phyloP scores from a whole-genome alignment of 768 basidiomycete species.

The Tulasnella sp. region DNA sequence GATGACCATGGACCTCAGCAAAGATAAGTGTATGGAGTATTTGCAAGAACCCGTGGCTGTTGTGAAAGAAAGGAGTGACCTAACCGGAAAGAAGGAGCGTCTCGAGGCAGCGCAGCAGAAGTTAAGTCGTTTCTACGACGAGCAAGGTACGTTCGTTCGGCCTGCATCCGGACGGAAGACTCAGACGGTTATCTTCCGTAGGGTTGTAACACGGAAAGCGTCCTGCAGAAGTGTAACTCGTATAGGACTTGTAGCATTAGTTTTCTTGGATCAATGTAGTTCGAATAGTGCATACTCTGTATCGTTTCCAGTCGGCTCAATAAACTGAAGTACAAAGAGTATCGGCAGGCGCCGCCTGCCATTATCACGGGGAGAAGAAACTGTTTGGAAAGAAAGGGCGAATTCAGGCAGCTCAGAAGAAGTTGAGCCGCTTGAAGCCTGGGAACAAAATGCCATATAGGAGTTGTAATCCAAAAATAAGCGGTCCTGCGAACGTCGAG shows the following conservation, averaged over 20 bases:
- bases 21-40: constrained; percentile 54
- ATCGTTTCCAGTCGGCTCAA: constrained; percentile 45
- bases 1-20: constrained; percentile 54
- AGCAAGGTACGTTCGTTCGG: neutral
- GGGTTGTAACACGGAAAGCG: neutral
- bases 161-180: neutral
- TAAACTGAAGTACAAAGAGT: constrained; percentile 52
- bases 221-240: neutral
- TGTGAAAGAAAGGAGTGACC: constrained; percentile 52
- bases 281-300: constrained; percentile 39
- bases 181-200: neutral
- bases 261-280: constrained; percentile 51
- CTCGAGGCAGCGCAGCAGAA: constrained; percentile 23
- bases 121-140: neutral
- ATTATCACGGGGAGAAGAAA: constrained; percentile 46
- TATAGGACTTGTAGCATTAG: neutral
- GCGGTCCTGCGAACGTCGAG: too few relatives aligned
- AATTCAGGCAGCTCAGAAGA: constrained; percentile 14
- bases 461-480: too few relatives aligned
- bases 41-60: constrained; percentile 56
- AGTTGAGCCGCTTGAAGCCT: neutral
- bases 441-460: too few relatives aligned
- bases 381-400: constrained; percentile 38
- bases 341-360: constrained; percentile 55
- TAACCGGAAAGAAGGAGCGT: constrained; percentile 39